Base-by-base conservation (phyloP, 306 rosid genomes). In the Corylus avellana region DNA sequence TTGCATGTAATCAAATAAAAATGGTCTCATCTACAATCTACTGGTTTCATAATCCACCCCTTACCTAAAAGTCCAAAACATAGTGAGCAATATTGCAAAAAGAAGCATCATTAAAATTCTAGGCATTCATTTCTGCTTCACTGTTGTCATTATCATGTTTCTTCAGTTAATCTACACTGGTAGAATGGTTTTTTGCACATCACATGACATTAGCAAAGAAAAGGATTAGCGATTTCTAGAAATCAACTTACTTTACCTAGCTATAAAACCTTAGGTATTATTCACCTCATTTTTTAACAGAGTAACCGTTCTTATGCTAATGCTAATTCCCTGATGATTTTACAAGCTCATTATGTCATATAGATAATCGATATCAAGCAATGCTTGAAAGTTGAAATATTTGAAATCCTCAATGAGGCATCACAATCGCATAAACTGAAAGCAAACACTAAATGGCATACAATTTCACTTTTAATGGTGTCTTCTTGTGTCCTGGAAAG, bases 401-500 rank as follows among this genome's bases (percentile, higher is more conserved):
- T 59, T 32, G 44, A 7, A 32, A 32, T 13, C 42, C 11, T 1
- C n/a, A 63, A 32, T 0, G 12, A 32, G 70, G 44, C n/a, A 29
- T 63, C 37, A 1, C 18, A 63, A 14, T 29, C 29, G 37, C 70
- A 63, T 29, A 51, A 12, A 0, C 12, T 67, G 42, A 37, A 37
- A 25, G n/a, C 44, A 55, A 66, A 61, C 64, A 49, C 42, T 9
- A 77, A 78, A 64, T 59, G 77, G 48, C 46, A 42, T 42, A 5
- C 46, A 42, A 42, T 8, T 39, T 70, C 14, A 42, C 70, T 11
- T 12, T 16, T 73, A 17, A 18, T 56, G 47, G 66, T 47, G 1
- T 42, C 46, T 42, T 42, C 7, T 42, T 58, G 63, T 59, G 73
- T 77, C 47, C 75, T 79, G 77, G 48, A 50, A 53, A 49, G 81